Base-by-base conservation (phyloP, 2,329 filamentous ascomycete genomes). In the Aspergillus floridensis region DNA sequence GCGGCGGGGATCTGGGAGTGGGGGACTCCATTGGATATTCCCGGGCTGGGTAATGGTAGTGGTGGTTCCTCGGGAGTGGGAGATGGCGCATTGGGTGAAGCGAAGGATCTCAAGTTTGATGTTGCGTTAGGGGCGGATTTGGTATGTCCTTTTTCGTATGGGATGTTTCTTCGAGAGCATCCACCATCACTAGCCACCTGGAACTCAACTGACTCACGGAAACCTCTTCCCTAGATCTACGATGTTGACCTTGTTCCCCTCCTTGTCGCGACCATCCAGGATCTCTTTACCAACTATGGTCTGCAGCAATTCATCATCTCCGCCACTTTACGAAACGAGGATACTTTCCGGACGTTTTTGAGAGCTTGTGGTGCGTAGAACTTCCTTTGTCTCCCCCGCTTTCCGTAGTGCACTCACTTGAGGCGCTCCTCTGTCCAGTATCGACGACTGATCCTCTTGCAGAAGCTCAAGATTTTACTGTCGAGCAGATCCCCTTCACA, bases 311-410 rank as follows among this genome's bases (percentile, higher is more conserved):
- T 87, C 49, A 73, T 89, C 58, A 83, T 88, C 62, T 81, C 85
- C 3, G 82, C 84, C 14, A 85, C 86, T 0, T 79, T 88, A 56
- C 82, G 87, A 57, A 88, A 88, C 60, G 77, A 81, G 57, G 76
- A 86, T 55, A 89, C 86, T 0, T 87, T 88, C 70, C 78, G 82
- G 65, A 75, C 79, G 26, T 88, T 89, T 67, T 69, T 81, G 64
- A 74, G 80, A 58, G 81, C 81, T 58, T 88, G 86, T 72, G 74
- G 86, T 88, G 74, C 70, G 85, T 70, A 46, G 38, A 5, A 12
- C 5, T 12, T 7, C 22, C 7, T 14, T 29, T 11, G 3, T 26
- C 19, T 22, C 7, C 8, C 11, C 8, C 16, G 19, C 16, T 35
- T 21, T n/a, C 11, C 5, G 24, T 55, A 19, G 16, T 29, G 26